Conservation (phyloP, 2,329 filamentous ascomycete species). For the Fusarium illudens region DNA sequence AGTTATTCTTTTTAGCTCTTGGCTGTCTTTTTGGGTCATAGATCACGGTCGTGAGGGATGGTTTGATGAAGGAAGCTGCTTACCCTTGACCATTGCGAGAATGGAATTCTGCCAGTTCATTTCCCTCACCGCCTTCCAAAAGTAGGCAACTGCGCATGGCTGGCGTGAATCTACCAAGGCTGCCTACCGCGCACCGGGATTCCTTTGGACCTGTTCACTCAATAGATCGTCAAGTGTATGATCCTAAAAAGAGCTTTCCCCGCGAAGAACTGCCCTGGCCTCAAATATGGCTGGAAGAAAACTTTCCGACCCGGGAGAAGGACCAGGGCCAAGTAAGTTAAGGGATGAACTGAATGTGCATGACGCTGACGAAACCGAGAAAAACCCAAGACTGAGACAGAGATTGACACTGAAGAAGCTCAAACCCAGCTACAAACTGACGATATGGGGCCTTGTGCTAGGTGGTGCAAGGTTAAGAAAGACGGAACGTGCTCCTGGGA, state of each 20-base stretch:
- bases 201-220: background rate
- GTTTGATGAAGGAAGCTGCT: too few species aligned
- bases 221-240: background rate
- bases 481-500: background rate
- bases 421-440: background rate
- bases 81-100: background rate
- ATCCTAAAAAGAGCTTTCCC: background rate
- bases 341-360: background rate
- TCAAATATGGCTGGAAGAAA: background rate
- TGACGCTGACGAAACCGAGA: background rate
- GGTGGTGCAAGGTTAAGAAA: background rate
- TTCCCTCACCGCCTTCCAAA: background rate
- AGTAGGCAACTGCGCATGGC: background rate
- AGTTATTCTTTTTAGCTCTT: background rate
- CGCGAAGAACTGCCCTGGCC: accelerated
- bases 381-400: background rate
- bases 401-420: background rate
- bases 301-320: background rate
- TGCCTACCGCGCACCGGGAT: background rate
- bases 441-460: background rate
- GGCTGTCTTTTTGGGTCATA: background rate
- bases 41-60: too few species aligned
- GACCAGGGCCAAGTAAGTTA: background rate
- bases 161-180: background rate
- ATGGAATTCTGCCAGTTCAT: background rate